phyloP scores from a whole-genome alignment of 768 basidiomycete species.

The Panaeolus papilionaceus region DNA sequence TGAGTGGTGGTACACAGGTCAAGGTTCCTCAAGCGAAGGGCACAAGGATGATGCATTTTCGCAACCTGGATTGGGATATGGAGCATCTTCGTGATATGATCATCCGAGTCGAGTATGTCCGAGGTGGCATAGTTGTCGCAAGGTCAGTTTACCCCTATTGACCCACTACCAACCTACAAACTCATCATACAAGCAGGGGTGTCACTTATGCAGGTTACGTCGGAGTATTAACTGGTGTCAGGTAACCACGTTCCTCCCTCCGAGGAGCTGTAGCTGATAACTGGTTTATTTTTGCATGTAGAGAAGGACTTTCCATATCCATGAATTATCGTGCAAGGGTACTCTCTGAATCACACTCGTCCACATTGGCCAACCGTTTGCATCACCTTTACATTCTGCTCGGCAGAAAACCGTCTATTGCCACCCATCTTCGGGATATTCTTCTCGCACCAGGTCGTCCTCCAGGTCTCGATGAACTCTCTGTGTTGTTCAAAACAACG shows the following conservation, averaged over 20 bases:
- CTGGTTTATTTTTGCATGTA: slow-evolving; percentile 19
- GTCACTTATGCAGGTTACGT: slow-evolving; percentile 48
- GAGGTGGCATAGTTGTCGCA: slow-evolving; percentile 38
- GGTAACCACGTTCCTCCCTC: slow-evolving; percentile 26
- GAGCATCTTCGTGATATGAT: slow-evolving; percentile 39
- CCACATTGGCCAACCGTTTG: slow-evolving; percentile 30
- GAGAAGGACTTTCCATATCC: slow-evolving; percentile 42
- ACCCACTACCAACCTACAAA: not conserved
- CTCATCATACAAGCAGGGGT: slow-evolving; percentile 27
- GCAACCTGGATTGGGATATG: slow-evolving; percentile 47
- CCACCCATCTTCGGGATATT: slow-evolving; percentile 38
- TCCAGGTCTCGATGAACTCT: slow-evolving; percentile 33
- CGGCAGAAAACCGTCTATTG: slow-evolving; percentile 37
- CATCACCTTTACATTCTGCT: slow-evolving; percentile 40
- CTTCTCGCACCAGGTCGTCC: slow-evolving; percentile 36
- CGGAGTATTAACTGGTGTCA: slow-evolving; percentile 44
- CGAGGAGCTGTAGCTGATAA: too few species aligned
- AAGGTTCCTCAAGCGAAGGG: slow-evolving; percentile 25
- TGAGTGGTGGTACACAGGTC: slow-evolving; percentile 41
- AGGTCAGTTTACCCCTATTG: slow-evolving; percentile 28
- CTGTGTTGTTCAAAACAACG: slow-evolving; percentile 23
- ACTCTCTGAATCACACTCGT: slow-evolving; percentile 29
- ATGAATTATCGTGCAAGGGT: slow-evolving; percentile 41
- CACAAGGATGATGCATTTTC: slow-evolving; percentile 41
- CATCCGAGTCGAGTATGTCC: slow-evolving; percentile 41